Percentiles rank a stretch among this genome's conserved stretches.
Evolutionary conservation across 768 basidiomycete species (phyloP).

Genomic region (Boletus coccyginus): DNA sequence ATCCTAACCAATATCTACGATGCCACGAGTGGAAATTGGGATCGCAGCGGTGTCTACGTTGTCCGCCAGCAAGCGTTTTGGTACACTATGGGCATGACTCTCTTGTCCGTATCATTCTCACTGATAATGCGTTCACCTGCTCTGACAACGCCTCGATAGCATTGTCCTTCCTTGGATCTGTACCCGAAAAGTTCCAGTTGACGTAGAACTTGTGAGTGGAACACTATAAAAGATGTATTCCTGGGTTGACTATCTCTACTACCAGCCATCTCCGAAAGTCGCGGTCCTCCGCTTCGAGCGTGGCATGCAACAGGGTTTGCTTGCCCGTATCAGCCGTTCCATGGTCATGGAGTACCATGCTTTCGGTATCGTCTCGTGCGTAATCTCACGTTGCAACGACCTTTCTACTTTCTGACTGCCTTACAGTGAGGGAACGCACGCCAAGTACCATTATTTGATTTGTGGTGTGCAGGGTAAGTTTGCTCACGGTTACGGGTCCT

Average conservation of each 20-base stretch:
- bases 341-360: constrained; percentile 81
- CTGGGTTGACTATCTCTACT: constrained; percentile 6
- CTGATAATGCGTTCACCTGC: neutral
- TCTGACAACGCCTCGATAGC: constrained; percentile 33
- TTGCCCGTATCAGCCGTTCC: constrained; percentile 70
- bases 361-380: constrained; percentile 75
- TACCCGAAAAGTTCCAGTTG: constrained; percentile 67
- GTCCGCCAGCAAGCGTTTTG: constrained; percentile 74
- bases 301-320: constrained; percentile 81
- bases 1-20: constrained; percentile 66
- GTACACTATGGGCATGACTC: constrained; percentile 71
- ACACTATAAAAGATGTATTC: neutral
- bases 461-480: constrained; percentile 66
- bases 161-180: constrained; percentile 75
- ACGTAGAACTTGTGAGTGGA: constrained; percentile 66
- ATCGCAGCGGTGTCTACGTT: constrained; percentile 50
- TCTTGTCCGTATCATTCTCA: constrained; percentile 49
- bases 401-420: constrained; percentile 9
- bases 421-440: constrained; percentile 63
- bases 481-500: neutral
- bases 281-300: constrained; percentile 76
- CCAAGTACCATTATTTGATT: constrained; percentile 78
- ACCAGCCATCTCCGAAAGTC: constrained; percentile 74
- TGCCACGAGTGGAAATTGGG: constrained; percentile 52
- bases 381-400: neutral